These are phyloP conservation scores for Dictyostelium purpureum DNA, from an alignment of 78 protist species.

Conservation along the genomic window DNA sequence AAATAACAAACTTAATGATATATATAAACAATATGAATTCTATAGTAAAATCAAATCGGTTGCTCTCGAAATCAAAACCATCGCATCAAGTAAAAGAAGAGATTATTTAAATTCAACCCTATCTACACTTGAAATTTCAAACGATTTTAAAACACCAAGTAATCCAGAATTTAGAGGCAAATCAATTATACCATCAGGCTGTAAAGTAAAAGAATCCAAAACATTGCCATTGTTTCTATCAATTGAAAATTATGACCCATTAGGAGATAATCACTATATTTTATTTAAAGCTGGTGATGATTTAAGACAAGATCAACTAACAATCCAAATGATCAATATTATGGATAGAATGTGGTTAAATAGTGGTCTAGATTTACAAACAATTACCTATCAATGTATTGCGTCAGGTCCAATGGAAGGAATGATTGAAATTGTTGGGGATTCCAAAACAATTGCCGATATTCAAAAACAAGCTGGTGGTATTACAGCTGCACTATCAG, in stretches of 20 bases:
- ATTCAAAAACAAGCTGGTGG: conserved; percentile 87
- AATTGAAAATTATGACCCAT: conserved; percentile 68
- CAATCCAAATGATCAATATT: conserved; percentile 90
- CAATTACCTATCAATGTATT: conserved; percentile 78
- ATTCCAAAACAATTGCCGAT: conserved; percentile 84
- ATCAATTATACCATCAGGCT: conserved; percentile 56
- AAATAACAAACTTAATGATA: conserved; percentile 25
- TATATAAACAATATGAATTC: conserved; percentile 30
- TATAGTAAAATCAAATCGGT: conserved; percentile 10
- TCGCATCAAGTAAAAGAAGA: conserved; percentile 16
- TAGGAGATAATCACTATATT: conserved; percentile 46
- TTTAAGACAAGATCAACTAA: conserved; percentile 92
- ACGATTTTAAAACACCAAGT: conserved; percentile 22
- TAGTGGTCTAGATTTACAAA: conserved; percentile 77
- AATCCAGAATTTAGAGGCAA: conserved; percentile 25
- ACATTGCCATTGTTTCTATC: conserved; percentile 85
- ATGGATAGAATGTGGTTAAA: conserved; percentile 79
- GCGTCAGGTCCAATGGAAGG: conserved; percentile 86
- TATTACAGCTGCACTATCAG: conserved; percentile 84
- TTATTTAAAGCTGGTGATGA: conserved; percentile 86
- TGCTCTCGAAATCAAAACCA: conserved; percentile 13
- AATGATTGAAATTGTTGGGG: conserved; percentile 86
- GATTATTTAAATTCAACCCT: not conserved
- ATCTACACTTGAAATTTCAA: not conserved
- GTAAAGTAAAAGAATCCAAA: conserved; percentile 89